Percentiles rank a stretch among this genome's conserved stretches.
Conservation (phyloP, 495 filamentous ascomycete genomes). For the Copromyces sp. region DNA sequence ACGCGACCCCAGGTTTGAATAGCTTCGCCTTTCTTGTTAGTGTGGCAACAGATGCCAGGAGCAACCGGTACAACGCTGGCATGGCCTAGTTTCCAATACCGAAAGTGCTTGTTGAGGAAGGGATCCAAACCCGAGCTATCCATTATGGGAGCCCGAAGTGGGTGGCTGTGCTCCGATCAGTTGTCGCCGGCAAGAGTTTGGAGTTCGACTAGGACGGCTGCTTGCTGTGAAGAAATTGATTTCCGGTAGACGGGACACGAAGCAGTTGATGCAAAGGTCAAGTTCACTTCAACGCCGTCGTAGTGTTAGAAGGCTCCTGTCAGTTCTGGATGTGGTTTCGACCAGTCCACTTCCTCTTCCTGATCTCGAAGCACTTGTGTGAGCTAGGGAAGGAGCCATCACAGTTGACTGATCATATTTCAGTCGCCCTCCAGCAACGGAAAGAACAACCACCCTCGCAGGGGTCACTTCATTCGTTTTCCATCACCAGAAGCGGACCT, state of each 20-base stretch:
- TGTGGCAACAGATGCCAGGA: fast-evolving
- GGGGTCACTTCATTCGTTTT: neutral
- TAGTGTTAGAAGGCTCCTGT: neutral
- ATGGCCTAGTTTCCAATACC: neutral
- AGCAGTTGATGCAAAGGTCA: neutral
- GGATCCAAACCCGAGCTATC: neutral
- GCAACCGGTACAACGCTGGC: neutral
- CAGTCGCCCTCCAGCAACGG: neutral
- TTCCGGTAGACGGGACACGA: neutral
- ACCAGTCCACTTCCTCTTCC: neutral
- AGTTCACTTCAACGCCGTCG: neutral
- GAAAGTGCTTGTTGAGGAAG: neutral
- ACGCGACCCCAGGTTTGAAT: neutral
- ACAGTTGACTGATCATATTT: neutral
- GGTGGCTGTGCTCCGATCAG: neutral
- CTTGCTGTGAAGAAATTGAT: neutral
- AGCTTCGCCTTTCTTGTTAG: fast-evolving
- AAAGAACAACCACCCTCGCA: neutral
- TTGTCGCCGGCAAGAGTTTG: neutral
- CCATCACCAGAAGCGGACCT: neutral
- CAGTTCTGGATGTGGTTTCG: neutral
- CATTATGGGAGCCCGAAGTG: neutral
- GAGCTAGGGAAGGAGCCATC: neutral
- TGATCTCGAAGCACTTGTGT: neutral
- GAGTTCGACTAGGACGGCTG: neutral